Evolutionary conservation across 495 filamentous ascomycete species (phyloP), one percentile per base, ranked within the genome.

Genomic region (Aspergillus leporis): DNA sequence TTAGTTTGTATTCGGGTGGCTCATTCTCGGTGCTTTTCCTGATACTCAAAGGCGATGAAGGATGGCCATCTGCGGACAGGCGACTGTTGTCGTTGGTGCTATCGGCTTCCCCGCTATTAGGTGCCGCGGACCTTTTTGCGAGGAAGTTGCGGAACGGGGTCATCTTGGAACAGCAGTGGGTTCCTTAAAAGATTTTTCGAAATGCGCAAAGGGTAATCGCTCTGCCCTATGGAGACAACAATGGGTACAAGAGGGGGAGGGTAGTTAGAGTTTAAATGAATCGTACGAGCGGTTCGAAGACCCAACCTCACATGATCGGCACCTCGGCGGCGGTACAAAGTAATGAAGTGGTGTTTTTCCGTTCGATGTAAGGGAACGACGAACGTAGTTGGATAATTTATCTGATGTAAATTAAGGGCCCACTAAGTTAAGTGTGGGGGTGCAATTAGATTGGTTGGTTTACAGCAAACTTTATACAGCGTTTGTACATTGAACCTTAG

Each of bases 1-100:
- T 90, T 77, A 93, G 79, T 78, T 93, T 90, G 72, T 90, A 93
- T 68, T 92, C 90, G 51, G 81, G 83, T 18, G 82, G 86, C 56
- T 89, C 85, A 41, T 77, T 70, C 34, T 79, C 81, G 49, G 74
- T 76, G 66, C 76, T 77, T 61, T 77, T 83, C 58, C 81, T 82
- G 38, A 89, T 83, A 62, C 83, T 87, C 68, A 90, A 75, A 21
- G 85, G 80, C 46, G 63, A 55, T 16, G 61, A 61, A 41, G 40
- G 59, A 36, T 66, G 70, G 53, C 61, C 67, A 13, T 68, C 75
- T 16, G 73, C 74, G 46, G 78, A 80, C 21, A 83, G 76, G 36
- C 80, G 76, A 52, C 71, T 65, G 61, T 80, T 83, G 65, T 88
- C 85, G 64, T 70, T 60, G 34, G 62, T 64, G 53, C 31, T 63